Conservation (phyloP, 257 asterid genomes). For the Fraxinus excelsior region DNA sequence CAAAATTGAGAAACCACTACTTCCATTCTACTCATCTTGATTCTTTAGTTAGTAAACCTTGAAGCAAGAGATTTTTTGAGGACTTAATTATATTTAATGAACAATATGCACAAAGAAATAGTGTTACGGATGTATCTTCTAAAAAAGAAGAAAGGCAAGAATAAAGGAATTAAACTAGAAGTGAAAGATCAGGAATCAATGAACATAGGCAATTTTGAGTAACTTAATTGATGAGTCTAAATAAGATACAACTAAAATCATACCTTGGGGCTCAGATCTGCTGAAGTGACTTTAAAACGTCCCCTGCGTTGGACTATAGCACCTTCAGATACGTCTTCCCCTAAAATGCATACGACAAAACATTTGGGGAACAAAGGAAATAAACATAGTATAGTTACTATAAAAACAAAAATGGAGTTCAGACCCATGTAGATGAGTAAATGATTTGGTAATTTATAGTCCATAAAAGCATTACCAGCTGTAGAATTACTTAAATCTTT, state of each 20-base stretch:
- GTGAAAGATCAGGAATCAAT: background rate
- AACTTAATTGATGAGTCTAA: background rate
- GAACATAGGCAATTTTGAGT: background rate
- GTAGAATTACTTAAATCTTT: constrained; percentile 56
- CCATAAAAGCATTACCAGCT: constrained; percentile 47
- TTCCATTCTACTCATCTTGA: background rate
- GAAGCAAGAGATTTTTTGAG: background rate
- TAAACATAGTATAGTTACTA: constrained; percentile 3
- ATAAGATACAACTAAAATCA: background rate
- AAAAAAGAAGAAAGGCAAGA: too few species aligned
- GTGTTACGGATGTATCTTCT: background rate
- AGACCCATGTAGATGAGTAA: constrained; percentile 4
- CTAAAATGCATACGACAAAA: constrained; percentile 40
- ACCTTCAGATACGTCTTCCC: constrained; percentile 77
- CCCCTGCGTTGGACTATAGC: constrained; percentile 89
- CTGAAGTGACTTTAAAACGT: constrained; percentile 89
- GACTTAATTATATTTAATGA: background rate
- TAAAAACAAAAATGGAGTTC: background rate
- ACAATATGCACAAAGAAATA: background rate
- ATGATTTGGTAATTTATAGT: constrained; percentile 8
- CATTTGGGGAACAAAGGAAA: constrained; percentile 15
- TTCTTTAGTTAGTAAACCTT: background rate
- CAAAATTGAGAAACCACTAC: background rate
- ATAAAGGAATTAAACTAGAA: background rate
- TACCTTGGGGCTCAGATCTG: constrained; percentile 76